Evolutionary conservation across 2,329 filamentous ascomycete species (phyloP).

Genomic region (Aspergillus spinulosporus): DNA sequence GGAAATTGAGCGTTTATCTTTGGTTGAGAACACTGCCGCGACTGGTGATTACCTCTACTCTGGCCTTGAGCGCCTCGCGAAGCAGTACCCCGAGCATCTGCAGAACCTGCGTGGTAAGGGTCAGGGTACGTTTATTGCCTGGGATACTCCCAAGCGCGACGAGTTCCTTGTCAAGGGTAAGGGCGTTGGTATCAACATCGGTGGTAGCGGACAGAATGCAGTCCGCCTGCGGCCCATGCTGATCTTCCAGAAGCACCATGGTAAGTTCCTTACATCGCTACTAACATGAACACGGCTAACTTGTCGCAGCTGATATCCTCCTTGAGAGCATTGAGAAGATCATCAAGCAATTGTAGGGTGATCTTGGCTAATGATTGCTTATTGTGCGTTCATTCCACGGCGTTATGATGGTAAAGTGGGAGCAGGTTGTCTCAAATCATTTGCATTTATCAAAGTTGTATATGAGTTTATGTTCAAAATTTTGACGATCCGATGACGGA

Average conservation of each 20-base stretch:
- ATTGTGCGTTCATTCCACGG: conserved; percentile 4
- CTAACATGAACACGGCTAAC: conserved; percentile 19
- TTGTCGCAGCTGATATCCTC: conserved; percentile 65
- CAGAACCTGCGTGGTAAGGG: conserved; percentile 82
- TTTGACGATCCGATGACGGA: background rate
- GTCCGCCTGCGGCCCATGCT: conserved; percentile 86
- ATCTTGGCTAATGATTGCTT: background rate
- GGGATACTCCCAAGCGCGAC: conserved; percentile 78
- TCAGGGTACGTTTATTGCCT: conserved; percentile 89
- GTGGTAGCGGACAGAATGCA: conserved; percentile 72
- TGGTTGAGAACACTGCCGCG: conserved; percentile 76
- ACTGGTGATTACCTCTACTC: conserved; percentile 77
- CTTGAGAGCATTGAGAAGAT: conserved; percentile 77
- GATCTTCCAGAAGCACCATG: conserved; percentile 88
- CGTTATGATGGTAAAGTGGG: conserved; percentile 11
- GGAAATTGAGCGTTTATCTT: conserved; percentile 72
- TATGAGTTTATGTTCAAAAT: conserved; percentile 4
- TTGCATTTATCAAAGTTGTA: conserved; percentile 5
- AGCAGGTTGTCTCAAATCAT: background rate
- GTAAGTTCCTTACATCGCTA: conserved; percentile 35
- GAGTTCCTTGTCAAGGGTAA: conserved; percentile 78
- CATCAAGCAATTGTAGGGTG: conserved; percentile 48
- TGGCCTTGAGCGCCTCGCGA: conserved; percentile 66
- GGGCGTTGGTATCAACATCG: conserved; percentile 80
- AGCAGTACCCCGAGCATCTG: conserved; percentile 74